Percentiles rank a stretch among this genome's conserved stretches.
phyloP scores from a whole-genome alignment of 2,329 filamentous ascomycete species.

The Blastomyces parvus region DNA sequence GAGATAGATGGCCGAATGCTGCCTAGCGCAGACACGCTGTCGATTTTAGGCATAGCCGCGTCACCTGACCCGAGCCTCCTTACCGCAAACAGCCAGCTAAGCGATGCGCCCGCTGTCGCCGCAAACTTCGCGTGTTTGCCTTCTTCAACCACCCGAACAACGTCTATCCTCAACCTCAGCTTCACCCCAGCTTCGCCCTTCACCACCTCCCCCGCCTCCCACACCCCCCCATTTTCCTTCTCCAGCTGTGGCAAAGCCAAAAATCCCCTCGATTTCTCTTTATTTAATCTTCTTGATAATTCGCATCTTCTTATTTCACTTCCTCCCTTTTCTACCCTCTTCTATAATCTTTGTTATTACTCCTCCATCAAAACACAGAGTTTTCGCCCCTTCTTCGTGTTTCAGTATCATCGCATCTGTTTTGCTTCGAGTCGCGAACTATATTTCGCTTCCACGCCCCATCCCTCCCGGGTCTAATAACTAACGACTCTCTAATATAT shows the following conservation, averaged over 20 bases:
- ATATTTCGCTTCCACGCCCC: neutral
- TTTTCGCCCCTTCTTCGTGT: neutral
- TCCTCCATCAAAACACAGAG: neutral
- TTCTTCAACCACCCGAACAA: neutral
- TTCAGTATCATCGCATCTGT: neutral
- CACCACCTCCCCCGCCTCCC: neutral
- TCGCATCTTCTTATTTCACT: neutral
- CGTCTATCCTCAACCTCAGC: neutral
- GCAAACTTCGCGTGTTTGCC: slow-evolving; percentile 5
- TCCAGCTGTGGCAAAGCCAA: neutral
- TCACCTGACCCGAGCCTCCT: slow-evolving; percentile 1
- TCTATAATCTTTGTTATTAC: neutral
- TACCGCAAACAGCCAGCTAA: slow-evolving; percentile 5
- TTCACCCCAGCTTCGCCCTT: neutral
- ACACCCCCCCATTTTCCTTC: neutral
- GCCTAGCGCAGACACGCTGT: neutral
- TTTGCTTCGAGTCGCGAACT: neutral
- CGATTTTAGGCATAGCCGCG: neutral
- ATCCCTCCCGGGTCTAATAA: neutral
- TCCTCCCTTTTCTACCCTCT: neutral
- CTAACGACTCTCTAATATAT: slow-evolving; percentile 2
- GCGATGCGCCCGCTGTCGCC: neutral
- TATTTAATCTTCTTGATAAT: neutral
- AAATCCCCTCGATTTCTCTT: neutral
- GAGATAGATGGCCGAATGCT: neutral